phyloP scores from a whole-genome alignment of 2,329 filamentous ascomycete genomes.

The Penicillium brevicompactum region DNA sequence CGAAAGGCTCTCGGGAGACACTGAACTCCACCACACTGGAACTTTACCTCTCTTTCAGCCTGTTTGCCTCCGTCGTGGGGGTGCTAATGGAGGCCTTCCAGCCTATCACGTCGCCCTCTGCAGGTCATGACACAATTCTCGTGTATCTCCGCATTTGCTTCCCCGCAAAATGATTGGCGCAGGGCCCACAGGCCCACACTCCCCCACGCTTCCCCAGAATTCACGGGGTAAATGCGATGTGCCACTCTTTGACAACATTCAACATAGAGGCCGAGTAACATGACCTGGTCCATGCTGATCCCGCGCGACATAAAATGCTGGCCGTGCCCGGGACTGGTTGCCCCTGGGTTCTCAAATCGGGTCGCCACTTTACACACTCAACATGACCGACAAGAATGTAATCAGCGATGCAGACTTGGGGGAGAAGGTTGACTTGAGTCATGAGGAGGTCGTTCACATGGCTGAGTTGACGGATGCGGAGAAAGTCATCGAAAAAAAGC shows the following conservation, averaged over 20 bases:
- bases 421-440: constrained; percentile 20
- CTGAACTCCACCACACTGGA: background rate
- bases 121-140: background rate
- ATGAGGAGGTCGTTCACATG: constrained; percentile 25
- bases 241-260: background rate
- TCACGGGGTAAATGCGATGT: constrained; percentile 12
- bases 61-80: constrained; percentile 6
- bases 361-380: background rate
- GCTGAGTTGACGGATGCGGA: constrained; percentile 32
- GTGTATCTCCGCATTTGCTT: background rate
- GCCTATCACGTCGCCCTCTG: background rate
- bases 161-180: constrained; percentile 9
- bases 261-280: background rate
- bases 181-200: background rate
- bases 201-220: constrained; percentile 10
- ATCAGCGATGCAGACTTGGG: constrained; percentile 21
- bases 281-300: background rate
- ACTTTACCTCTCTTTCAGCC: background rate
- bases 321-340: background rate
- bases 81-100: background rate
- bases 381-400: constrained; percentile 13
- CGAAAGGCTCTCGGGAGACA: background rate
- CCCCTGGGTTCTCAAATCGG: background rate
- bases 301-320: constrained; percentile 4
- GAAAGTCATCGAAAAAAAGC: constrained; percentile 38